These are phyloP conservation scores for Poronia punctata DNA, from an alignment of 495 filamentous ascomycete species.

Conservation along the genomic window DNA sequence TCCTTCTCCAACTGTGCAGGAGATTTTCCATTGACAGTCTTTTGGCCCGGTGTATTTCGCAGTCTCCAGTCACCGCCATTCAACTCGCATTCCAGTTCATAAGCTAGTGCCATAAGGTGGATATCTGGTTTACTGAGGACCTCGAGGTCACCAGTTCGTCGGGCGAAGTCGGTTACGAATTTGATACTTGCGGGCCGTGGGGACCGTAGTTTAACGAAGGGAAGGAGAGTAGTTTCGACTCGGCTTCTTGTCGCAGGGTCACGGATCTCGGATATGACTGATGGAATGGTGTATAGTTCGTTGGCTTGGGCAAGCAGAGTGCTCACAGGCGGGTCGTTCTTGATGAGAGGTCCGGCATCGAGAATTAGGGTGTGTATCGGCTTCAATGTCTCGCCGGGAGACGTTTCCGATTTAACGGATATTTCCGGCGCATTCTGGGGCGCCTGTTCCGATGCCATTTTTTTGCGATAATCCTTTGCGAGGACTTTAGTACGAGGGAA, in stretches of 20 bases:
- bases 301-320: slow-evolving; percentile 69
- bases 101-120: slow-evolving; percentile 80
- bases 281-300: slow-evolving; percentile 74
- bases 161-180: slow-evolving; percentile 76
- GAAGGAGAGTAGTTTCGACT: slow-evolving; percentile 72
- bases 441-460: slow-evolving; percentile 16
- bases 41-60: slow-evolving; percentile 70
- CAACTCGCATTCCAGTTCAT: slow-evolving; percentile 80
- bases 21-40: slow-evolving; percentile 62
- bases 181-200: slow-evolving; percentile 70
- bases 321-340: slow-evolving; percentile 75
- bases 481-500: neutral
- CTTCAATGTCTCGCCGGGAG: slow-evolving; percentile 35
- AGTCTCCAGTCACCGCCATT: slow-evolving; percentile 80
- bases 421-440: slow-evolving; percentile 3
- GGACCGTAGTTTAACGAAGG: slow-evolving; percentile 70
- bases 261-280: slow-evolving; percentile 80
- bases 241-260: slow-evolving; percentile 76
- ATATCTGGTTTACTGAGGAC: slow-evolving; percentile 86
- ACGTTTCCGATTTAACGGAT: neutral
- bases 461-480: neutral
- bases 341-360: slow-evolving; percentile 87
- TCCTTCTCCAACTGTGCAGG: slow-evolving; percentile 38
- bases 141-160: slow-evolving; percentile 80
- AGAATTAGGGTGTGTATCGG: slow-evolving; percentile 77